Conservation (phyloP, 202 grass and related monocot species). For the Dendrocalamus latiflorus region DNA sequence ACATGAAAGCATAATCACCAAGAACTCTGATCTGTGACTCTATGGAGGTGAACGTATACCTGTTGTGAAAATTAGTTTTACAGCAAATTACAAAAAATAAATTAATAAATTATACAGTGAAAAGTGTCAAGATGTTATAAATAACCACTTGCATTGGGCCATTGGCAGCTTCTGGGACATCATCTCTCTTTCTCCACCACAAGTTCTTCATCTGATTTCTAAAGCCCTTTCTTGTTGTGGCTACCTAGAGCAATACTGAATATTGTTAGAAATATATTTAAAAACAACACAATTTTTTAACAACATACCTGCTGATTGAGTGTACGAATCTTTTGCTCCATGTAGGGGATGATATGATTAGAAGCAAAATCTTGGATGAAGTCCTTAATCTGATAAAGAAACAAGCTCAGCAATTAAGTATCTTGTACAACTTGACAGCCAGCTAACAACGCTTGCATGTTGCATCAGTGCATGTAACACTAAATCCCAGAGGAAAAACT, state of each 20-base stretch:
- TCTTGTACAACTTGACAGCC: not conserved
- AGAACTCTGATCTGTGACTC: too few relatives aligned
- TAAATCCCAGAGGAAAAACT: not conserved
- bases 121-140: constrained; percentile 22
- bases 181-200: constrained; percentile 99
- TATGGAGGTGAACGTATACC: constrained; percentile 94
- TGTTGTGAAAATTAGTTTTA: constrained; percentile 45
- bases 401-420: constrained; percentile 1
- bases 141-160: constrained; percentile 68
- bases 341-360: constrained; percentile 96
- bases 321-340: constrained; percentile 95
- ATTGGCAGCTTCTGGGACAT: constrained; percentile 73
- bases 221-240: constrained; percentile 88
- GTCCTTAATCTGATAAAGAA: constrained; percentile 73
- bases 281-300: constrained; percentile 17
- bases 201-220: constrained; percentile 99
- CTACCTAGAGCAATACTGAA: constrained; percentile 53
- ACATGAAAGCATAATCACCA: constrained; percentile 98
- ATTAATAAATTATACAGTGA: constrained; percentile 11
- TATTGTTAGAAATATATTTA: not conserved
- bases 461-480: constrained; percentile 12
- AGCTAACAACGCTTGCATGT: not conserved
- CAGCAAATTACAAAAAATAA: constrained; percentile 36
- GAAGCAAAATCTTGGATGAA: constrained; percentile 94
- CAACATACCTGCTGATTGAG: constrained; percentile 94